Percentiles rank a stretch among this genome's conserved stretches.
Evolutionary conservation across 106 monocot species (phyloP).

Genomic region (Xerophyta viscosa): DNA sequence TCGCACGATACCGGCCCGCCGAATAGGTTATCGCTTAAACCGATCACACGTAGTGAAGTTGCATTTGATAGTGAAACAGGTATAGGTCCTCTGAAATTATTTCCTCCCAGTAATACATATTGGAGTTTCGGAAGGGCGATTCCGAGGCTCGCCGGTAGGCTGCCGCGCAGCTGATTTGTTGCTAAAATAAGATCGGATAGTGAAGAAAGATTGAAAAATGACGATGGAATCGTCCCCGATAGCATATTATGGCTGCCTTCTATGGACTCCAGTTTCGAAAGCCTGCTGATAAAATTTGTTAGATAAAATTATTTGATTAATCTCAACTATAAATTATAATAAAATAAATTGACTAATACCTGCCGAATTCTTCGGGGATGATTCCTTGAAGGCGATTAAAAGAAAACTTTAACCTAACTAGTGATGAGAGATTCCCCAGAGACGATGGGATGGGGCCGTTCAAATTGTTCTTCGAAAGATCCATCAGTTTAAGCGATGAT

Average conservation of each 20-base stretch:
- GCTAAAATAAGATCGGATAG: no score
- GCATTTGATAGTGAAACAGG: constrained; percentile 5
- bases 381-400: background rate
- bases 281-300: no score
- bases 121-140: background rate
- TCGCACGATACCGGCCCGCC: background rate
- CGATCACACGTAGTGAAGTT: background rate
- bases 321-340: no score
- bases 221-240: constrained; percentile 1
- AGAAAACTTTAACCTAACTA: background rate
- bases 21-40: background rate
- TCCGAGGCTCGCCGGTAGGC: background rate
- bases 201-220: background rate
- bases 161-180: no score
- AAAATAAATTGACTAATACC: no score
- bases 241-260: background rate
- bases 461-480: constrained; percentile 3
- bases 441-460: constrained; percentile 2
- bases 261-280: background rate
- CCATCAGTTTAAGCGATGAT: background rate
- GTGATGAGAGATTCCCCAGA: background rate
- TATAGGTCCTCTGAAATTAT: background rate
- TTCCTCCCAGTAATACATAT: background rate
- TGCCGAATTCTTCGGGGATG: background rate
- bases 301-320: no score